Conservation (phyloP, 2,329 filamentous ascomycete genomes). For the Scolecobasidium constrictum region DNA sequence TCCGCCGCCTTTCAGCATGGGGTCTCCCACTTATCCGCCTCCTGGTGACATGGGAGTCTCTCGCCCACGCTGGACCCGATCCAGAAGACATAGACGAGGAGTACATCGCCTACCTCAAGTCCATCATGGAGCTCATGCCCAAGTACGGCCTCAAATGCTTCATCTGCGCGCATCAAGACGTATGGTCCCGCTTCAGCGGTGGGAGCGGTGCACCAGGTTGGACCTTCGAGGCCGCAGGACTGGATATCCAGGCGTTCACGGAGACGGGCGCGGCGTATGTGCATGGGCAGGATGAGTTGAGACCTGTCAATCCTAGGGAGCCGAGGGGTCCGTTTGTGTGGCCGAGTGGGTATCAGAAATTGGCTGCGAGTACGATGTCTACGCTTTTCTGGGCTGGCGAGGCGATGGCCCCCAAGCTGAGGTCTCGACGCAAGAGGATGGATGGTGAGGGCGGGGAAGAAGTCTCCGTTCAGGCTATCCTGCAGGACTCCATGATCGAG, state of each 20-base stretch:
- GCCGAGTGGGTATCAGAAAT: conserved; percentile 89
- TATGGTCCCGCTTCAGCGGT: conserved; percentile 91
- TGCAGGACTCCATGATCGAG: conserved; percentile 74
- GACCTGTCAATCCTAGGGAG: conserved; percentile 69
- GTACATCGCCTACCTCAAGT: conserved; percentile 84
- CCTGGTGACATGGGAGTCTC: conserved; percentile 95
- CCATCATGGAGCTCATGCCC: conserved; percentile 72
- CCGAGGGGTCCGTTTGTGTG: conserved; percentile 66
- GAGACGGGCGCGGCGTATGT: conserved; percentile 86
- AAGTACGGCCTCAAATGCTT: conserved; percentile 91
- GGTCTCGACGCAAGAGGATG: conserved; percentile 90
- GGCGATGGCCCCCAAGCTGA: conserved; percentile 90
- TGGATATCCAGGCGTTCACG: conserved; percentile 77
- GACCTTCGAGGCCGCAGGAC: conserved; percentile 88
- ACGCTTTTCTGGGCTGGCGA: conserved; percentile 85
- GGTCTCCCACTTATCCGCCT: conserved; percentile 97
- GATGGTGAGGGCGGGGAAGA: not conserved
- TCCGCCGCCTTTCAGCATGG: conserved; percentile 72
- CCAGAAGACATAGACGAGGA: conserved; percentile 69
- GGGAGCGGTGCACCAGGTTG: conserved; percentile 95
- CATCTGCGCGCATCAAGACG: conserved; percentile 98
- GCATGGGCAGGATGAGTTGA: conserved; percentile 37
- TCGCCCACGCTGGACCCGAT: conserved; percentile 82
- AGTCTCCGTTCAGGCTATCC: conserved; percentile 40
- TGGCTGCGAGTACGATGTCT: conserved; percentile 84